Evolutionary conservation across 495 filamentous ascomycete genomes (phyloP).

Genomic region (Entonaema liquescens): DNA sequence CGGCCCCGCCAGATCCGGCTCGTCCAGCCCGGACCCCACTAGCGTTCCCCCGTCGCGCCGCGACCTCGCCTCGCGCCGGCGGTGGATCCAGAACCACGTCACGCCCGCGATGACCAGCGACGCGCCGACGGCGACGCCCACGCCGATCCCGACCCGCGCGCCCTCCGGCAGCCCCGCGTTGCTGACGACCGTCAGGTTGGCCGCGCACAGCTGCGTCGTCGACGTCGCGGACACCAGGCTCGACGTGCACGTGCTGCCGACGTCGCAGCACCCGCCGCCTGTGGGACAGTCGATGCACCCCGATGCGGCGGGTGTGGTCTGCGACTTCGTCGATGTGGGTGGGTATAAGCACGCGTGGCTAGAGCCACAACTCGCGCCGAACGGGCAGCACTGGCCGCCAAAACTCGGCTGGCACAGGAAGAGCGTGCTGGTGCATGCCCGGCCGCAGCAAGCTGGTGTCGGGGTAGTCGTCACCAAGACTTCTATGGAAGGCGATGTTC

Average conservation of each 20-base stretch:
- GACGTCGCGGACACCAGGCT: conserved; percentile 58
- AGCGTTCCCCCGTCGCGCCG: conserved; percentile 4
- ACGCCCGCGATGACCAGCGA: conserved; percentile 48
- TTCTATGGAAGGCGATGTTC: conserved; percentile 24
- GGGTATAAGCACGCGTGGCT: conserved; percentile 41
- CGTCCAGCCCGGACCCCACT: conserved; percentile 7
- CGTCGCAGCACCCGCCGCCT: conserved; percentile 77
- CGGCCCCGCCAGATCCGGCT: background rate
- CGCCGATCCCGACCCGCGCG: conserved; percentile 54
- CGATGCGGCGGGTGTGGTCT: conserved; percentile 45
- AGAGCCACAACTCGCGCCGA: conserved; percentile 48
- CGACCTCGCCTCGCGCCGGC: conserved; percentile 37
- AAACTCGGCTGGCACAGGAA: conserved; percentile 53
- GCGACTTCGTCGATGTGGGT: conserved; percentile 20
- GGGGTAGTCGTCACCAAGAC: conserved; percentile 9
- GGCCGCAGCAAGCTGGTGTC: conserved; percentile 51
- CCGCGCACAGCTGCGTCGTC: conserved; percentile 42
- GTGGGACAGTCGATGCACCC: conserved; percentile 76
- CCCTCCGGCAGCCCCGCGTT: conserved; percentile 44
- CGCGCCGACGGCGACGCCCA: conserved; percentile 52
- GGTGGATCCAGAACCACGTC: conserved; percentile 50
- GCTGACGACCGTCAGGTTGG: conserved; percentile 21
- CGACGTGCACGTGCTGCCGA: conserved; percentile 71
- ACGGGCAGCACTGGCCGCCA: conserved; percentile 57
- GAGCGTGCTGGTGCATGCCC: conserved; percentile 48